Evolutionary conservation across 345 rosid species (phyloP).

Genomic region (Punica granatum): DNA sequence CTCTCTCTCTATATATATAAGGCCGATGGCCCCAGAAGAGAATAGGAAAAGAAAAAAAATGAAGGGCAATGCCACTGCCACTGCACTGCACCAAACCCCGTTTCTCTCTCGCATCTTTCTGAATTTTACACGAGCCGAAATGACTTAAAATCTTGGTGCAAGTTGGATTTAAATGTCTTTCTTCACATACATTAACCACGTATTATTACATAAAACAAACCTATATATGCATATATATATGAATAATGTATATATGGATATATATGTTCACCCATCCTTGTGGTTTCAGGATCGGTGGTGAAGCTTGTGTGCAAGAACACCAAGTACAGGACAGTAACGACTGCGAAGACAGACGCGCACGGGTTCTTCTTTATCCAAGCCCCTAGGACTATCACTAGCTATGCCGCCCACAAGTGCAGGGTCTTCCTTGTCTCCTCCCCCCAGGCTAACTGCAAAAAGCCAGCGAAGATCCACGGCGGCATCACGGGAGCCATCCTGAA

Average conservation of each 20-base stretch:
- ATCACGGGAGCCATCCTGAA: conserved; percentile 38
- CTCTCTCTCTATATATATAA: no score
- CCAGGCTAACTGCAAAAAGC: conserved; percentile 27
- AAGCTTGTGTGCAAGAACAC: conserved; percentile 63
- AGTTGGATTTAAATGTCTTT: no score
- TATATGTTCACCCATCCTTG: not conserved
- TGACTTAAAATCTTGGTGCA: no score
- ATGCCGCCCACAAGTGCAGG: conserved; percentile 65
- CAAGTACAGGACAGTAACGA: conserved; percentile 19
- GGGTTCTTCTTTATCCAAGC: conserved; percentile 69
- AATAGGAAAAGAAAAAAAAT: no score
- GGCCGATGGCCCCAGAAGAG: no score
- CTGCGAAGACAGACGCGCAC: conserved; percentile 51
- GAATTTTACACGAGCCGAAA: no score
- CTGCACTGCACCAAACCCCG: no score
- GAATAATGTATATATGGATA: not conserved
- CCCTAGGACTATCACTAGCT: conserved; percentile 59
- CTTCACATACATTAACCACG: no score
- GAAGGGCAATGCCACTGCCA: no score
- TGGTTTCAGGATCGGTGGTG: conserved; percentile 54
- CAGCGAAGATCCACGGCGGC: conserved; percentile 48
- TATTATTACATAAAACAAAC: no score
- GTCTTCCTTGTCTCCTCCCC: conserved; percentile 49
- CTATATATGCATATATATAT: no score
- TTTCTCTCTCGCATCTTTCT: no score